Conservation (phyloP, 2,329 filamentous ascomycete species). For the Aspergillus ochraceoroseus region DNA sequence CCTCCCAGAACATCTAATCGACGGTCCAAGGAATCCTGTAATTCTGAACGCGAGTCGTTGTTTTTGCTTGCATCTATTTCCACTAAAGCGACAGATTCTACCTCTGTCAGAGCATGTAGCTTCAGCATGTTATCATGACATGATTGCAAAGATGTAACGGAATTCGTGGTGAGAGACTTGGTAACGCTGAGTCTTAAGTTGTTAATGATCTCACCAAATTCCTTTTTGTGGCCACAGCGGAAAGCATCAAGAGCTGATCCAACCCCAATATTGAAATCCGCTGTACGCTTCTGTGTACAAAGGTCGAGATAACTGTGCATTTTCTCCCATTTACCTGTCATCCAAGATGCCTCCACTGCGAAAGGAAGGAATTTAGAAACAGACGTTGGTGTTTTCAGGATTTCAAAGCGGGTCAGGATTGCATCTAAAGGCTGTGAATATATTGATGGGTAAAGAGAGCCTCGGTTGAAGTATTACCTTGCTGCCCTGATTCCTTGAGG, state of each 20-base stretch:
- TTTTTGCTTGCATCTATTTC: constrained; percentile 26
- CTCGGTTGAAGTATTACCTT: constrained; percentile 63
- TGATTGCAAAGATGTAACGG: constrained; percentile 73
- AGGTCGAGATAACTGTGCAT: constrained; percentile 60
- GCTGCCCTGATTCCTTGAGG: constrained; percentile 89
- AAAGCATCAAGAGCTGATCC: constrained; percentile 63
- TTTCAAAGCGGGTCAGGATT: constrained; percentile 79
- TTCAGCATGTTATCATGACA: constrained; percentile 81
- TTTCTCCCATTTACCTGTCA: constrained; percentile 73
- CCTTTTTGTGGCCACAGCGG: constrained; percentile 47
- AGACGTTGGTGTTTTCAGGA: constrained; percentile 54
- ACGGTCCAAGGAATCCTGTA: constrained; percentile 59
- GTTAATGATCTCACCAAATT: constrained; percentile 56
- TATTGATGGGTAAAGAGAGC: too few species aligned
- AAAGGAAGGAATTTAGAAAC: constrained; percentile 69
- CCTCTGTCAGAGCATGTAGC: constrained; percentile 79
- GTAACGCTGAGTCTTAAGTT: constrained; percentile 66
- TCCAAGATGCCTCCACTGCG: constrained; percentile 88
- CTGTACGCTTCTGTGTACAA: constrained; percentile 36
- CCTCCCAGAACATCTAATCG: constrained; percentile 87
- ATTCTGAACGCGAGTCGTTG: constrained; percentile 19
- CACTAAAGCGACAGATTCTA: constrained; percentile 67
- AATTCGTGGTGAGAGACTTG: constrained; percentile 67
- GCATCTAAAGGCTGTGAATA: constrained; percentile 54
- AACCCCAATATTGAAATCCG: constrained; percentile 78